Evolutionary conservation across 2,329 filamentous ascomycete species (phyloP), one percentile per base, ranked within the genome.

Genomic region (Nannizziopsis arthrosporioides): DNA sequence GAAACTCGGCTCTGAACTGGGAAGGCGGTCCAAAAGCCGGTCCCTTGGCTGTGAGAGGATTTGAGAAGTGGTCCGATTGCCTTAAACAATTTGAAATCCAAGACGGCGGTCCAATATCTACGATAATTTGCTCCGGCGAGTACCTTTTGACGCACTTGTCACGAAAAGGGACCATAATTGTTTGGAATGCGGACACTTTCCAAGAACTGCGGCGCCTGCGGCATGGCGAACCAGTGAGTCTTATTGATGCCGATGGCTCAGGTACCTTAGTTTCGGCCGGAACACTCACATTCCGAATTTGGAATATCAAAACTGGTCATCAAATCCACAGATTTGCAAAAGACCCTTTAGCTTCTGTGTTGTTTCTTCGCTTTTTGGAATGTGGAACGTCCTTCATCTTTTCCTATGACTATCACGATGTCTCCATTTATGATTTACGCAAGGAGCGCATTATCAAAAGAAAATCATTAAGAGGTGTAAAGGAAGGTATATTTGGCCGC

Each of bases 1-100:
- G 45, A 6, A 54, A 56, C 15, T 68, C 68, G 6, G 53, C 58
- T 2, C 62, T 68, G 2, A 60, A 62, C 46, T 54, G 59, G 41
- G 55, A 59, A 8, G 69, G 68, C 49, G 56, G 57, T 1, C 47
- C 41, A 37, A 45, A 31, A 39, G 46, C 27, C 38, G 27, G 12
- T 44, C 51, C 40, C 36, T 42, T 60, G 15, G 51, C 53, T 19
- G 38, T 63, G 6, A 46, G 11, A 52, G 56, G 54, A 40, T 41
- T 14, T 17, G 35, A 17, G 4, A 44, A 27, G 6, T 58, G 55
- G 55, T 51, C 51, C 27, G 55, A 58, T 41, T 52, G 47, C 36
- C 42, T 59, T 3, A 52, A 55, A 7, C 48, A 53, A 18, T 38
- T 57, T 32, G 18, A 48, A 2, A 35, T 56, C n/a, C 36, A 42